Evolutionary conservation across 805 yeast genomes (phyloP).

Genomic region (Kluyveromyces wickerhamii): DNA sequence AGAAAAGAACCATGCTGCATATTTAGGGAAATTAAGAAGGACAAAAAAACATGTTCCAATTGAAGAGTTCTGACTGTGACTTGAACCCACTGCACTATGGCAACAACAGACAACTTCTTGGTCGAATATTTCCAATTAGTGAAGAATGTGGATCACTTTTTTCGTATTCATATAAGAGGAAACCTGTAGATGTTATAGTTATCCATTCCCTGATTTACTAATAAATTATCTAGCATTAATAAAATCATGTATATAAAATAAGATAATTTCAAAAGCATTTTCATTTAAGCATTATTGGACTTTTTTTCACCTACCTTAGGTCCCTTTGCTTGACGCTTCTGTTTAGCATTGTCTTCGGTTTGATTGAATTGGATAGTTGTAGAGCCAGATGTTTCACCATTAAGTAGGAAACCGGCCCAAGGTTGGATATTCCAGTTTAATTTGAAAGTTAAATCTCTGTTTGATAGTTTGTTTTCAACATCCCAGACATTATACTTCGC

Average conservation of each 20-base stretch:
- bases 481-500: constrained; percentile 89
- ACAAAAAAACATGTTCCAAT: constrained; percentile 9
- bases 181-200: too few relatives aligned
- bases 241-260: neutral
- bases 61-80: constrained; percentile 8
- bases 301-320: too few relatives aligned
- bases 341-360: neutral
- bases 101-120: too few relatives aligned
- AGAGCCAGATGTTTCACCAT: constrained; percentile 44
- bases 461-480: constrained; percentile 47
- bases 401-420: constrained; percentile 68
- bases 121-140: too few relatives aligned
- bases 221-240: neutral
- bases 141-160: too few relatives aligned
- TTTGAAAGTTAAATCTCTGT: constrained; percentile 57
- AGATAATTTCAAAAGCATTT: too few relatives aligned
- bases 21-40: constrained; percentile 15
- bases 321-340: too few relatives aligned
- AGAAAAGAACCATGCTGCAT: constrained; percentile 15
- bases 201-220: neutral
- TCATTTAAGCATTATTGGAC: too few relatives aligned
- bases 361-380: neutral
- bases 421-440: constrained; percentile 94
- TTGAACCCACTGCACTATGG: constrained; percentile 2
- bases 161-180: too few relatives aligned